Percentiles rank a stretch among this genome's conserved stretches.
These are phyloP conservation scores for Sclerospora graminicola DNA, from an alignment of 352 stramenopile genomes.

Conservation along the genomic window DNA sequence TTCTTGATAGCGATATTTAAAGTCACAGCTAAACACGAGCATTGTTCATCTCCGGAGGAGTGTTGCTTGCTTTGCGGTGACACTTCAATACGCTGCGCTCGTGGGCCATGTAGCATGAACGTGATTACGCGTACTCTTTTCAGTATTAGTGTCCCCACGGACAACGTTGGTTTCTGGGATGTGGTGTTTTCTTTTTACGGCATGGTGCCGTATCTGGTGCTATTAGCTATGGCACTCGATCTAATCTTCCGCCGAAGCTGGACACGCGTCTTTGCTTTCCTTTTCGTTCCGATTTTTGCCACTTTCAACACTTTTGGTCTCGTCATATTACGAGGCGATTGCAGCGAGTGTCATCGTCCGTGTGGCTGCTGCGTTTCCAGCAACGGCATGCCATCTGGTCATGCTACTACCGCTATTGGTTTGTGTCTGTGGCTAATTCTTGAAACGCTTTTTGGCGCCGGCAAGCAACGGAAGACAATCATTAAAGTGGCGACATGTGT, in stretches of 20 bases:
- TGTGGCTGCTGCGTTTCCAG: slow-evolving; percentile 36
- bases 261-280: slow-evolving; percentile 33
- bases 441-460: slow-evolving; percentile 28
- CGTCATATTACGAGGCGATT: slow-evolving; percentile 31
- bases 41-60: slow-evolving; percentile 19
- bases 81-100: slow-evolving; percentile 35
- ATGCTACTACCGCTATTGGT: slow-evolving; percentile 41
- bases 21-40: slow-evolving; percentile 9
- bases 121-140: slow-evolving; percentile 35
- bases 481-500: slow-evolving; percentile 10
- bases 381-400: slow-evolving; percentile 44
- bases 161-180: slow-evolving; percentile 36
- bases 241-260: slow-evolving; percentile 36
- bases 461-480: slow-evolving; percentile 9
- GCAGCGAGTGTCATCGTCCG: slow-evolving; percentile 32
- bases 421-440: slow-evolving; percentile 40
- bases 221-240: slow-evolving; percentile 26
- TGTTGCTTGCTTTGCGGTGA: slow-evolving; percentile 40
- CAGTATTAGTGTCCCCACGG: slow-evolving; percentile 32
- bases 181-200: slow-evolving; percentile 40
- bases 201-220: slow-evolving; percentile 47
- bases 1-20: neutral
- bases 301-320: slow-evolving; percentile 34
- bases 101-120: slow-evolving; percentile 39
- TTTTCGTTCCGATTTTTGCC: slow-evolving; percentile 38